Conservation (phyloP, 768 basidiomycete genomes). For the Lactarius sanguifluus region DNA sequence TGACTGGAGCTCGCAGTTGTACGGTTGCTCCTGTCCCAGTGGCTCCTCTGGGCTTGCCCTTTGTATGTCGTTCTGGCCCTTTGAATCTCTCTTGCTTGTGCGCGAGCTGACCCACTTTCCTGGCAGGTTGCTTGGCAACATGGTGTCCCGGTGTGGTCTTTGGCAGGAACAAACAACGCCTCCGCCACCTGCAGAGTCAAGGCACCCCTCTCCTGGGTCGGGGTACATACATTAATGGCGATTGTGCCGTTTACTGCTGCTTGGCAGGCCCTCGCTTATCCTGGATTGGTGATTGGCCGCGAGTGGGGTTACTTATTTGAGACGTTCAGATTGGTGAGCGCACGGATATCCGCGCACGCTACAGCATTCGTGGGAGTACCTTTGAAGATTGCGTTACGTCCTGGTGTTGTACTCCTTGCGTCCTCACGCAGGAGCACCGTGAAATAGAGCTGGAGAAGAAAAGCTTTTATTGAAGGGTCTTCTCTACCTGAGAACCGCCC, state of each 20-base stretch:
- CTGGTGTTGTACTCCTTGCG: conserved; percentile 48
- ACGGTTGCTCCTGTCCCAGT: conserved; percentile 28
- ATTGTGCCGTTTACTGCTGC: conserved; percentile 42
- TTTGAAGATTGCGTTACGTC: conserved; percentile 43
- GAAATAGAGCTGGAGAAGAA: conserved; percentile 51
- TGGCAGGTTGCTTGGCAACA: conserved; percentile 39
- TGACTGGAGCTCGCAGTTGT: conserved; percentile 36
- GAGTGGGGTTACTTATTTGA: conserved; percentile 30
- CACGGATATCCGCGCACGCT: conserved; percentile 43
- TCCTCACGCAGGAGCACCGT: conserved; percentile 47
- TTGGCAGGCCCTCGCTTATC: conserved; percentile 38
- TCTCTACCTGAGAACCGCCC: background rate
- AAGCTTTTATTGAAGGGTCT: conserved; percentile 30
- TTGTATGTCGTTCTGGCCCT: conserved; percentile 29
- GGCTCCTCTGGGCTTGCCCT: conserved; percentile 31
- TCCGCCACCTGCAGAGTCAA: conserved; percentile 40
- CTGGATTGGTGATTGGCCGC: conserved; percentile 27
- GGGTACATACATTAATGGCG: conserved; percentile 38
- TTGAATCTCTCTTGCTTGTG: background rate
- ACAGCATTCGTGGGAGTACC: conserved; percentile 47
- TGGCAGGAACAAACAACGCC: conserved; percentile 42
- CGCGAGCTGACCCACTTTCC: background rate
- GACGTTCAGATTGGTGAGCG: conserved; percentile 39
- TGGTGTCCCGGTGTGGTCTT: conserved; percentile 47
- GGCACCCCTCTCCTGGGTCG: conserved; percentile 42